phyloP scores from a whole-genome alignment of 2,329 filamentous ascomycete genomes.

The Annulohypoxylon truncatum region DNA sequence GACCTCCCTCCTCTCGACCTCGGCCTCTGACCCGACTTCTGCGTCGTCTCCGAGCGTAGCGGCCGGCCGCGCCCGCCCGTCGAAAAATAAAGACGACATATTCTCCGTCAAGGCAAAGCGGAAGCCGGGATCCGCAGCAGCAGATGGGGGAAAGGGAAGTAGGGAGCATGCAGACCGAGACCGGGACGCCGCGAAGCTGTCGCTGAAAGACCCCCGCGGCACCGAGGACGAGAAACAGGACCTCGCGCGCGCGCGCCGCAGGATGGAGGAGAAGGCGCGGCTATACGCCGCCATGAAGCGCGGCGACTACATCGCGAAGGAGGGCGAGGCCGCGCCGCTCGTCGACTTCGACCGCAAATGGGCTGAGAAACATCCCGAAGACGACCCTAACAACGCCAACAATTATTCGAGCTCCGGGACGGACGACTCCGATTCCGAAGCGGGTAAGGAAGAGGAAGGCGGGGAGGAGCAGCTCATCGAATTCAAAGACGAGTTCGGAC shows the following conservation, averaged over 20 bases:
- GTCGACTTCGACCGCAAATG: conserved; percentile 98
- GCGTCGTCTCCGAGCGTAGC: conserved; percentile 53
- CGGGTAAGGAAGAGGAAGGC: conserved; percentile 54
- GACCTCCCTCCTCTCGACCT: conserved; percentile 77
- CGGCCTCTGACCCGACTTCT: conserved; percentile 52
- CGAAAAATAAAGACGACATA: conserved; percentile 73
- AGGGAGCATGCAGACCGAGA: conserved; percentile 1
- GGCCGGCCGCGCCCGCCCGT: conserved; percentile 65
- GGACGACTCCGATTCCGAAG: conserved; percentile 68
- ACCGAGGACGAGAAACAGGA: conserved; percentile 74
- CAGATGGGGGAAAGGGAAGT: conserved; percentile 14
- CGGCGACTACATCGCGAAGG: conserved; percentile 80
- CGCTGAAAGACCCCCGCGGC: conserved; percentile 64
- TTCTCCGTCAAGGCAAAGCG: conserved; percentile 65
- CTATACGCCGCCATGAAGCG: conserved; percentile 91
- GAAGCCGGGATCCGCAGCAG: conserved; percentile 57
- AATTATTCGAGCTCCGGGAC: conserved; percentile 62
- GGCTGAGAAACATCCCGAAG: conserved; percentile 76
- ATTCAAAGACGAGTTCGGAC: conserved; percentile 91
- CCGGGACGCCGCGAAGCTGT: conserved; percentile 49
- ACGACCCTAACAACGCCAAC: conserved; percentile 50
- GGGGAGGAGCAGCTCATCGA: conserved; percentile 76
- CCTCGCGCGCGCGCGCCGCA: conserved; percentile 77
- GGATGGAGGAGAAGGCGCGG: conserved; percentile 90
- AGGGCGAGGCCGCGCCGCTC: conserved; percentile 73